Base-by-base conservation (phyloP, 2,329 filamentous ascomycete species). In the Fusarium pseudocircinatum region DNA sequence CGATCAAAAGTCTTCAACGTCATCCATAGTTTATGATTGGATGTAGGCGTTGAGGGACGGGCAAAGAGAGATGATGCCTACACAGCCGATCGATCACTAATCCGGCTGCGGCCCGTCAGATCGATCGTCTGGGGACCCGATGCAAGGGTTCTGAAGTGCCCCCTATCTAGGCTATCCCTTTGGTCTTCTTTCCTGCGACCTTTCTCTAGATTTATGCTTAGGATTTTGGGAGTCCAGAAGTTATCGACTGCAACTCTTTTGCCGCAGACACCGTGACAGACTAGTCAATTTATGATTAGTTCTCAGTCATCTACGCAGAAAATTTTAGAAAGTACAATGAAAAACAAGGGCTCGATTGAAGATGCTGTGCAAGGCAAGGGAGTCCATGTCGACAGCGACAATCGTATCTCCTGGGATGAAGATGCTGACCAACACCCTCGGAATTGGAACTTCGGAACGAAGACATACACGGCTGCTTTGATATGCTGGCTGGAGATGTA, bases 191-290 rank as follows among this genome's bases (percentile, higher is more conserved):
- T 7, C 3, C 6, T 4, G 0, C 8, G 8, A 14, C 8, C 12
- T 50, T 14, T 11, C 8, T 8, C 10, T 4, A 7, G 12, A 15
- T 34, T 7, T 6, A 14, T 24, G 16, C 16, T 14, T 3, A 24
- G 16, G 7, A 5, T 7, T 13, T 26, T n/a, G 6, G 0, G 20
- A 22, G 7, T 14, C 5, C 22, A 10, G 11, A 10, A 15, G 11
- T 2, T 18, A 13, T 20, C 2, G 22, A 24, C 11, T 10, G 15
- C 15, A 13, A 13, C 22, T 13, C 2, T 32, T n/a, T 32, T n/a
- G 7, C 22, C 15, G 46, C 46, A n/a, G 15, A 22, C 4, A 22
- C 13, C 24, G 42, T n/a, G 10, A 7, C 14, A 30, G 26, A n/a
- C 14, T n/a, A 47, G 4, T 12, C 26, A 22, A 12, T 30, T 22